Conservation (phyloP, 129 eudicot genomes). For the Smallanthus sonchifolius region DNA sequence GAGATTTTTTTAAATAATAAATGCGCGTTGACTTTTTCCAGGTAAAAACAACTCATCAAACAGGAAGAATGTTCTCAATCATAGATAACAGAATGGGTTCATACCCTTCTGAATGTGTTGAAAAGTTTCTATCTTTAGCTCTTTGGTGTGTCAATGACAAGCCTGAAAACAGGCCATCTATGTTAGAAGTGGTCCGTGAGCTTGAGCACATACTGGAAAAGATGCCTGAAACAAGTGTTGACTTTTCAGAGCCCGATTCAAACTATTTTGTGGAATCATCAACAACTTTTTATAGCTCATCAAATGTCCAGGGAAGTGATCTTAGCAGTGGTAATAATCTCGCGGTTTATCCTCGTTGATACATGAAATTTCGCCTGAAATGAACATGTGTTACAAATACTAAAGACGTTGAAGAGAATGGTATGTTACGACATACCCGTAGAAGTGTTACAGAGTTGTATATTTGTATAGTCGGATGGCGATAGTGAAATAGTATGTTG, state of each 20-base stretch:
- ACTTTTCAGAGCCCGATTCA: slow-evolving; percentile 28
- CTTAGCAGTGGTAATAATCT: slow-evolving; percentile 46
- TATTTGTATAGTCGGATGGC: slow-evolving; percentile 8
- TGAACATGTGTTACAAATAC: not conserved
- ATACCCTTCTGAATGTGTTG: slow-evolving; percentile 64
- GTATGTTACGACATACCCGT: not conserved
- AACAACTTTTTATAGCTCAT: slow-evolving; percentile 28
- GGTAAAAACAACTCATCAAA: slow-evolving; percentile 59
- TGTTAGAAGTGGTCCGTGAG: slow-evolving; percentile 78
- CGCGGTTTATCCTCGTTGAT: slow-evolving; percentile 53
- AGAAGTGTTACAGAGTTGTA: slow-evolving; percentile 10
- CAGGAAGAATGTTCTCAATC: slow-evolving; percentile 53
- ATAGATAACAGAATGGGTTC: slow-evolving; percentile 77
- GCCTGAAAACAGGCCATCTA: slow-evolving; percentile 67
- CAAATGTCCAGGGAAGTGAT: slow-evolving; percentile 48
- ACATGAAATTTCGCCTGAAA: slow-evolving; percentile 17
- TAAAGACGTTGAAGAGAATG: too few relatives aligned
- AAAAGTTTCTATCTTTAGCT: slow-evolving; percentile 65
- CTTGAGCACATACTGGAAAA: slow-evolving; percentile 49
- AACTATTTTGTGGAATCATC: slow-evolving; percentile 34
- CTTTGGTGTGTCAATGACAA: slow-evolving; percentile 65
- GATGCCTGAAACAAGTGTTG: slow-evolving; percentile 43
- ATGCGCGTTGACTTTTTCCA: slow-evolving; percentile 15
- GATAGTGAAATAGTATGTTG: not conserved
- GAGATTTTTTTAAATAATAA: not conserved